Evolutionary conservation across 352 stramenopile genomes (phyloP).

Genomic region (Pythium aquatile): DNA sequence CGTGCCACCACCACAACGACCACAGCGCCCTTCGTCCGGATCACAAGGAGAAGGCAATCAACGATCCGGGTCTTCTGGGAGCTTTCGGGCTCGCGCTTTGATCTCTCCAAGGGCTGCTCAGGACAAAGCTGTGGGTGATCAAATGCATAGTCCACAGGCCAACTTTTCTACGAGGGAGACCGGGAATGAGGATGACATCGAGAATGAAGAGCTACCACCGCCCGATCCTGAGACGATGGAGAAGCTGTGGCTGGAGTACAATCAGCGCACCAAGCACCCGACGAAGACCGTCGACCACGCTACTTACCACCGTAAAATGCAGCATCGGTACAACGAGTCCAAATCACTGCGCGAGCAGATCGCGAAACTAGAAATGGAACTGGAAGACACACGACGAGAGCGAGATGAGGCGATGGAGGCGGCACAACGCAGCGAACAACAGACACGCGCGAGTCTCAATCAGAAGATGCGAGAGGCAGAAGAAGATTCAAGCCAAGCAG

Average conservation of each 20-base stretch:
- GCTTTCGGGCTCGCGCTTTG: conserved; percentile 25
- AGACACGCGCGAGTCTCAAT: neutral
- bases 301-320: conserved; percentile 71
- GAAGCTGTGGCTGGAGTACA: conserved; percentile 64
- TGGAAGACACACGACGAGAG: conserved; percentile 34
- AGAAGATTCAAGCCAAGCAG: neutral
- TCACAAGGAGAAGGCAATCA: conserved; percentile 29
- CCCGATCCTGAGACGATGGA: conserved; percentile 47
- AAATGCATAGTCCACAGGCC: neutral
- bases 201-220: conserved; percentile 5
- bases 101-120: conserved; percentile 1
- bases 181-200: neutral
- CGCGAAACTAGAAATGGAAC: conserved; percentile 40
- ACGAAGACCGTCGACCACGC: conserved; percentile 46
- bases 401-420: conserved; percentile 35
- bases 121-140: neutral
- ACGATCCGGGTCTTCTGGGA: conserved; percentile 20
- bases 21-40: conserved; percentile 24
- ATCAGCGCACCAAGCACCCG: conserved; percentile 42
- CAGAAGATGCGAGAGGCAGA: neutral
- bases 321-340: conserved; percentile 64
- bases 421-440: conserved; percentile 10
- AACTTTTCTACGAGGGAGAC: neutral
- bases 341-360: conserved; percentile 54
- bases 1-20: conserved; percentile 24